A percentile compares a stretch with the other conserved stretches of the same genome.
Evolutionary conservation across 768 basidiomycete species (phyloP).

Genomic region (Phlebiopsis flavidoalba): DNA sequence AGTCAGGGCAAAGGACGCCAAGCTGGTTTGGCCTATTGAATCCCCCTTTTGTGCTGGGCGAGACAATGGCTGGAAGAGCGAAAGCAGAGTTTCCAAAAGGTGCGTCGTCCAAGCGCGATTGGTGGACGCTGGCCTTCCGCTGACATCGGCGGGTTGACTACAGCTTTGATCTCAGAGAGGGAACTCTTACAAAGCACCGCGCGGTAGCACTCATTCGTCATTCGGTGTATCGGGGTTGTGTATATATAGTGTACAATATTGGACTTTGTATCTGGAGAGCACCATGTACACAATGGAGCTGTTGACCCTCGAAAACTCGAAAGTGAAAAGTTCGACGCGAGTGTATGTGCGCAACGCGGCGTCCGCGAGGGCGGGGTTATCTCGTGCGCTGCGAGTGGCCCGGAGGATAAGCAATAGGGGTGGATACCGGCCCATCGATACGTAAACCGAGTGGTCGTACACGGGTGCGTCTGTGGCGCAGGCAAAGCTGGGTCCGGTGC

Average conservation of each 20-base stretch:
- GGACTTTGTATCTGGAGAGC: not conserved
- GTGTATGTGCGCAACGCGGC: not conserved
- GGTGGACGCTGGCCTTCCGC: not conserved
- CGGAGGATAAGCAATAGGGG: too few relatives aligned
- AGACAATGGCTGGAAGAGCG: conserved; percentile 70
- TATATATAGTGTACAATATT: not conserved
- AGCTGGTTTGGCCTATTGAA: conserved; percentile 78
- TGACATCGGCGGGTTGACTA: conserved; percentile 1
- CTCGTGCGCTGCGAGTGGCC: too few relatives aligned
- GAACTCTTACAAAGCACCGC: conserved; percentile 15
- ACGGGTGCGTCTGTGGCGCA: too few relatives aligned
- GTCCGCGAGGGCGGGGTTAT: not conserved
- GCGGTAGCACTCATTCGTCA: not conserved
- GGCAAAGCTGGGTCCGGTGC: too few relatives aligned
- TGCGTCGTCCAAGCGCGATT: conserved; percentile 22
- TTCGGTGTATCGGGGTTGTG: not conserved
- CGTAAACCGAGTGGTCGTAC: not conserved
- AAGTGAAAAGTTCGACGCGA: too few relatives aligned
- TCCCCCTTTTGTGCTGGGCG: conserved; percentile 85
- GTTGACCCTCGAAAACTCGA: not conserved
- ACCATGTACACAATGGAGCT: not conserved
- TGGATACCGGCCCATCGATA: not conserved
- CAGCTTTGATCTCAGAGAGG: conserved; percentile 21
- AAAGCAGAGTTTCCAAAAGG: conserved; percentile 78
- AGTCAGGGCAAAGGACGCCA: conserved; percentile 93